Evolutionary conservation across 2,329 filamentous ascomycete species (phyloP).

Genomic region (Ceratocystis harringtonii): DNA sequence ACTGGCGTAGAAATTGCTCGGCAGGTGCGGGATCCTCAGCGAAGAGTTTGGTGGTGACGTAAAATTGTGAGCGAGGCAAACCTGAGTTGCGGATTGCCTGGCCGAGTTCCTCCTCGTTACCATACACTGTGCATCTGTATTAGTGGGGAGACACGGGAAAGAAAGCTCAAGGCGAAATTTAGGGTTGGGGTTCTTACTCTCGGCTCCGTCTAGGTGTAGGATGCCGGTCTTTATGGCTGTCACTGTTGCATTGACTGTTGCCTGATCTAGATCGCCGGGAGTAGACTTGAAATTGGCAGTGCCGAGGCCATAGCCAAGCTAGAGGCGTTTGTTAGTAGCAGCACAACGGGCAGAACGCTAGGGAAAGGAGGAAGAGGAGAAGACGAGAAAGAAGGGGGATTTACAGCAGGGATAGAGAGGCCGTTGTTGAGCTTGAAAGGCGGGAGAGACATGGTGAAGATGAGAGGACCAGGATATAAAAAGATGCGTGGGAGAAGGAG

Average conservation of each 20-base stretch:
- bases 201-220: conserved; percentile 59
- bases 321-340: neutral
- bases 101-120: conserved; percentile 56
- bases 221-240: conserved; percentile 55
- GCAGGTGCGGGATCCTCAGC: conserved; percentile 29
- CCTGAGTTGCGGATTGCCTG: conserved; percentile 52
- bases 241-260: conserved; percentile 35
- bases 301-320: conserved; percentile 59
- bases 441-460: neutral
- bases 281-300: conserved; percentile 47
- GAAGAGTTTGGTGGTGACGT: conserved; percentile 46
- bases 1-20: conserved; percentile 39
- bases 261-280: conserved; percentile 36
- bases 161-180: neutral
- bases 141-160: neutral
- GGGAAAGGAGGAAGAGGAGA: too few relatives aligned
- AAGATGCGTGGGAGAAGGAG: neutral
- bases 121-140: conserved; percentile 32
- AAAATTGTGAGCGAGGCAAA: conserved; percentile 52
- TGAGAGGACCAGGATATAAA: neutral
- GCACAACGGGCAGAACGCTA: neutral
- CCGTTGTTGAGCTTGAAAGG: conserved; percentile 59
- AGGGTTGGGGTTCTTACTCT: conserved; percentile 32
- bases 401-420: conserved; percentile 53
- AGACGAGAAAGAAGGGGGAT: conserved; percentile 16